Conservation (phyloP, 306 rosid species). For the Acacia crassicarpa region DNA sequence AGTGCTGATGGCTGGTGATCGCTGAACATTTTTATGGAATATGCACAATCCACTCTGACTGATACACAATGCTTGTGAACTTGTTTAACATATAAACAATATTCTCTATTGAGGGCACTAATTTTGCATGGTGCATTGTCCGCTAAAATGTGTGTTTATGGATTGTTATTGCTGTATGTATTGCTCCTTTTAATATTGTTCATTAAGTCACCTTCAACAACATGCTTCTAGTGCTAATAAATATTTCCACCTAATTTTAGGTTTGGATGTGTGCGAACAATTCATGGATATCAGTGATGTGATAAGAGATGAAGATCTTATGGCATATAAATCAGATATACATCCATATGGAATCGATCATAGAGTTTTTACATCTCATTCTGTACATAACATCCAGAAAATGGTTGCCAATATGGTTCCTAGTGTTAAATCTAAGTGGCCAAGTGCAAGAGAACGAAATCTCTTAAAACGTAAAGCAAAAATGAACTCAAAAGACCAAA, state of each 20-base stretch:
- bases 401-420: constrained; percentile 95
- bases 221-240: constrained; percentile 21
- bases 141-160: background rate
- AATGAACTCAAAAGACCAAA: constrained; percentile 81
- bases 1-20: background rate
- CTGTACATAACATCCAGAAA: constrained; percentile 78
- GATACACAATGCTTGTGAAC: background rate
- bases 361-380: constrained; percentile 64
- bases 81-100: background rate
- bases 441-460: constrained; percentile 90
- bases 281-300: constrained; percentile 98
- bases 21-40: background rate
- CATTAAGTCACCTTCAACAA: constrained; percentile 4
- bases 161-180: background rate
- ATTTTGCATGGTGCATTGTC: background rate
- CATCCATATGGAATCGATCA: constrained; percentile 65
- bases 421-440: constrained; percentile 78
- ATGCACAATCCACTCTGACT: background rate
- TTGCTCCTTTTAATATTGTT: constrained; percentile 6
- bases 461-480: constrained; percentile 96
- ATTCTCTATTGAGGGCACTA: background rate
- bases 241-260: constrained; percentile 44
- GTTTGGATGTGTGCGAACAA: constrained; percentile 90
- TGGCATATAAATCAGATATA: constrained; percentile 57
- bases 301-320: constrained; percentile 94